A percentile compares a stretch with the other conserved stretches of the same genome.
phyloP scores from a whole-genome alignment of 805 yeast genomes.

The Starmerella etchellsii region DNA sequence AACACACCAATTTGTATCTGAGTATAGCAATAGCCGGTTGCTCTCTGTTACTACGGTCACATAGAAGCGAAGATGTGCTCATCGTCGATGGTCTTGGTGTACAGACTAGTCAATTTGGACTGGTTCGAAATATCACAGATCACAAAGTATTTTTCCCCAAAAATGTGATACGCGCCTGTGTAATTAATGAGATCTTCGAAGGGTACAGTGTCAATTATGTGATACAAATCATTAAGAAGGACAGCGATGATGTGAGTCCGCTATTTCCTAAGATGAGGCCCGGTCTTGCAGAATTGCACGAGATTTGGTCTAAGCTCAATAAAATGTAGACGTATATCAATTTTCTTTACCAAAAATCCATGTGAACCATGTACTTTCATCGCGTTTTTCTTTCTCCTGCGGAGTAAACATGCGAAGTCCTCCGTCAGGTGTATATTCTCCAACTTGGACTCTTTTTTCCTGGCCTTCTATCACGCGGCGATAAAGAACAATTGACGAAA shows the following conservation, averaged over 20 bases:
- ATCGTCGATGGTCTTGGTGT: constrained; percentile 14
- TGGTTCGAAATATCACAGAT: constrained; percentile 7
- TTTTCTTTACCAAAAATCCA: constrained; percentile 34
- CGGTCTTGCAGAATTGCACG: constrained; percentile 1
- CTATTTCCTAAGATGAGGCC: constrained; percentile 14
- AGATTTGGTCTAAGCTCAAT: constrained; percentile 9
- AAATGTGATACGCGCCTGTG: constrained; percentile 5
- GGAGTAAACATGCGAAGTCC: constrained; percentile 33
- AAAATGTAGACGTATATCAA: neutral
- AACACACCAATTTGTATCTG: neutral
- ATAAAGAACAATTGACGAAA: constrained; percentile 23
- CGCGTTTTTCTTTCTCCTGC: constrained; percentile 31
- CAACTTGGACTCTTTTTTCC: constrained; percentile 35
- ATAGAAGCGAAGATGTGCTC: constrained; percentile 7
- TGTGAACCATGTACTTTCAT: constrained; percentile 31
- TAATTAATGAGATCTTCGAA: constrained; percentile 18
- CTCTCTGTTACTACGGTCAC: neutral
- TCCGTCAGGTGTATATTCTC: constrained; percentile 36
- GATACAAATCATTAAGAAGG: constrained; percentile 7
- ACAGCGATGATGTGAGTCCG: constrained; percentile 7
- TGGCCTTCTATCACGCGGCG: constrained; percentile 31
- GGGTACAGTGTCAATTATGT: constrained; percentile 17
- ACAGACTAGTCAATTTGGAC: constrained; percentile 11
- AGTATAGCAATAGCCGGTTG: neutral
- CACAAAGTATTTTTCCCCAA: constrained; percentile 8